phyloP scores from a whole-genome alignment of 2,329 filamentous ascomycete genomes.

The Diaporthe aspalathi region DNA sequence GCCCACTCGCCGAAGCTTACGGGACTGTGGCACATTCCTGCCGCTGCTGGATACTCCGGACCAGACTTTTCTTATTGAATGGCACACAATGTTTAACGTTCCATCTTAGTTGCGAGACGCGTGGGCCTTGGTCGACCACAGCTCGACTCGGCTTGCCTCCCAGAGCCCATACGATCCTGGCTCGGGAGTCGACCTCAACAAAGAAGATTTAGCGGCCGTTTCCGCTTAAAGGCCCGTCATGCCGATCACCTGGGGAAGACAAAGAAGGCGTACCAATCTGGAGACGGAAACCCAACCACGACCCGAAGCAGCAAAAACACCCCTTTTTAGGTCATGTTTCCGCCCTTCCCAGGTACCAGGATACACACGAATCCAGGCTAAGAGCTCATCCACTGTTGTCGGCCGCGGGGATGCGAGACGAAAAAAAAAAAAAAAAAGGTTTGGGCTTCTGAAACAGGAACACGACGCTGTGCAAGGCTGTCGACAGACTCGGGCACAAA shows the following conservation, averaged over 20 bases:
- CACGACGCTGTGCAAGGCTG: constrained; percentile 19
- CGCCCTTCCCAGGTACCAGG: constrained; percentile 12
- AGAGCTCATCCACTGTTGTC: constrained; percentile 7
- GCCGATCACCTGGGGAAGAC: constrained; percentile 27
- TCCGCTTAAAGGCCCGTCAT: constrained; percentile 21
- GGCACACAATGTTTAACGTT: not conserved
- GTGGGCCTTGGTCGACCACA: not conserved
- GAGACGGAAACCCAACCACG: constrained; percentile 13
- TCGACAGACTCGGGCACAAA: constrained; percentile 1
- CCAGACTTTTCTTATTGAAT: not conserved
- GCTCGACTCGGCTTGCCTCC: not conserved
- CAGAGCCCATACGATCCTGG: not conserved
- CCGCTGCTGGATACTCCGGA: constrained; percentile 4
- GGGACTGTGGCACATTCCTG: constrained; percentile 13
- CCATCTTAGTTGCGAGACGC: not conserved
- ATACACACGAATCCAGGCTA: not conserved
- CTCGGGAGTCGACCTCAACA: constrained; percentile 17
- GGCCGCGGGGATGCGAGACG: too few species aligned
- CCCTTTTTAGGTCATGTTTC: constrained; percentile 29
- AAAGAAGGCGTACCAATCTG: constrained; percentile 18
- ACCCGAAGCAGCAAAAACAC: constrained; percentile 27
- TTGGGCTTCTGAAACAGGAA: constrained; percentile 18
- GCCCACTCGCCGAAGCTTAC: constrained; percentile 26
- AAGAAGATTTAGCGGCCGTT: constrained; percentile 28
- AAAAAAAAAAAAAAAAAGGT: not conserved